Evolutionary conservation across 2,329 filamentous ascomycete species (phyloP).

Genomic region (Fusarium duplospermum): DNA sequence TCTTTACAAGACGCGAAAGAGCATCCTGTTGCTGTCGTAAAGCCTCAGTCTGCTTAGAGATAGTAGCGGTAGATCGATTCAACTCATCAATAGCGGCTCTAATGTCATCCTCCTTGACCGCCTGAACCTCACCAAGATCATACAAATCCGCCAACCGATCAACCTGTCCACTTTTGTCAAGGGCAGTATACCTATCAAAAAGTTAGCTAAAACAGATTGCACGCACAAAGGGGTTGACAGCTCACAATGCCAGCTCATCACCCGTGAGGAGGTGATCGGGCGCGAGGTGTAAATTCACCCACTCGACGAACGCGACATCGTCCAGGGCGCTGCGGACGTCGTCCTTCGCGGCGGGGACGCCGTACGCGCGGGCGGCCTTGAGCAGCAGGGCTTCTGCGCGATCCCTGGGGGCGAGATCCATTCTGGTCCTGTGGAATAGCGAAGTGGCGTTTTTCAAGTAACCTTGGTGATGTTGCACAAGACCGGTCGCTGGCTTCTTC

Average conservation of each 20-base stretch:
- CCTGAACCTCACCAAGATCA: conserved; percentile 60
- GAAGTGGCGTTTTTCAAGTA: conserved; percentile 47
- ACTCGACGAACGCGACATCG: conserved; percentile 56
- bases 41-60: conserved; percentile 72
- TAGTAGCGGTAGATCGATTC: conserved; percentile 71
- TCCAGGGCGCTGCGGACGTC: conserved; percentile 53
- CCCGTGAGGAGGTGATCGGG: conserved; percentile 64
- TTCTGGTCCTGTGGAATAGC: conserved; percentile 47
- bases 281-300: conserved; percentile 61
- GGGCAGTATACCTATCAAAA: conserved; percentile 58
- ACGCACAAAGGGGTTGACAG: conserved; percentile 16
- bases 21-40: conserved; percentile 72
- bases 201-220: conserved; percentile 21
- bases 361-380: conserved; percentile 48
- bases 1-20: conserved; percentile 63
- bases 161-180: conserved; percentile 62
- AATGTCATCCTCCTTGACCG: conserved; percentile 70
- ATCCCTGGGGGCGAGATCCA: conserved; percentile 44
- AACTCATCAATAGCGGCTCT: conserved; percentile 71
- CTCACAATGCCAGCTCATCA: conserved; percentile 66
- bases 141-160: conserved; percentile 58
- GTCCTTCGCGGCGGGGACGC: conserved; percentile 49
- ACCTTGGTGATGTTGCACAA: conserved; percentile 39
- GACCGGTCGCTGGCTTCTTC: conserved; percentile 21
- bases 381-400: conserved; percentile 50